Conservation (phyloP, 495 filamentous ascomycete genomes). For the Xylaria venustula region DNA sequence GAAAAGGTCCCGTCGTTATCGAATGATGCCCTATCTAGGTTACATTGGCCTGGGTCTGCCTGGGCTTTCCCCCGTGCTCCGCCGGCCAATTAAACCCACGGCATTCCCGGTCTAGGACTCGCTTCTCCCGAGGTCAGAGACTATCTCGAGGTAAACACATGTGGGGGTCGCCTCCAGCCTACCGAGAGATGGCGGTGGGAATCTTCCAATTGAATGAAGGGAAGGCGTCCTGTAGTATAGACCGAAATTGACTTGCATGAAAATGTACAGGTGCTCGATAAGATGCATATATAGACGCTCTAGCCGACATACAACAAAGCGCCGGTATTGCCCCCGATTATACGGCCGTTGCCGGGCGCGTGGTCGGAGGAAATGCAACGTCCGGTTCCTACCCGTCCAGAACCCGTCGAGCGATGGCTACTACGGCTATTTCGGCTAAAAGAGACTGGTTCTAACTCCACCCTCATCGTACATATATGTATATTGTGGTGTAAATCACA, state of each 20-base stretch:
- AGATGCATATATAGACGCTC: neutral
- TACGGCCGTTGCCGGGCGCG: constrained; percentile 5
- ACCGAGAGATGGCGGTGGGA: neutral
- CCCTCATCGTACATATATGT: neutral
- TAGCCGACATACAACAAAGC: neutral
- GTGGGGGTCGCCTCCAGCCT: neutral
- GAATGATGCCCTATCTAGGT: neutral
- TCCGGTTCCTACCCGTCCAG: too few relatives aligned
- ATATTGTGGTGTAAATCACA: neutral
- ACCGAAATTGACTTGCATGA: neutral
- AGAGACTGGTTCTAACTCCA: neutral
- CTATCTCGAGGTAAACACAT: neutral
- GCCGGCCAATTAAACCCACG: neutral
- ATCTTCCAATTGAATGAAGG: too few relatives aligned
- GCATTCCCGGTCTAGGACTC: neutral
- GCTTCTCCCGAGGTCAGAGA: neutral
- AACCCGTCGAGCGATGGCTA: too few relatives aligned
- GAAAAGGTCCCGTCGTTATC: neutral
- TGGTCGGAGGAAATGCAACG: constrained; percentile 12
- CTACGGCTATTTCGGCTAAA: neutral
- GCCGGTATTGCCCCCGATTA: constrained; percentile 4
- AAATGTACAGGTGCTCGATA: neutral
- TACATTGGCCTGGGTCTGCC: neutral
- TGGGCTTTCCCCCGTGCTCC: too few relatives aligned
- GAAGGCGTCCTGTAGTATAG: too few relatives aligned